These are phyloP conservation scores for Claviceps citrina DNA, from an alignment of 2,329 filamentous ascomycete genomes.

Conservation along the genomic window DNA sequence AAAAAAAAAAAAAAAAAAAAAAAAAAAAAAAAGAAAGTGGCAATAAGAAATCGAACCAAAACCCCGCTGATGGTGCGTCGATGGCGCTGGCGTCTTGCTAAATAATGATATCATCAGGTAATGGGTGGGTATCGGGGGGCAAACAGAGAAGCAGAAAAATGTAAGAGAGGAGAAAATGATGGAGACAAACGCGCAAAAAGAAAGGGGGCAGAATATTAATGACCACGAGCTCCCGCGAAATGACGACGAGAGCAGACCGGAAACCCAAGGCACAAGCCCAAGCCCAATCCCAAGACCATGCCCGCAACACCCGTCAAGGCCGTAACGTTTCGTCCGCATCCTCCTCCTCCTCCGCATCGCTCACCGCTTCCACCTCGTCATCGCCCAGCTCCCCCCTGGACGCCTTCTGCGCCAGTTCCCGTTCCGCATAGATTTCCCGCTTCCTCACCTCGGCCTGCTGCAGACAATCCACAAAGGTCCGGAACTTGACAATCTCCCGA, in stretches of 20 bases:
- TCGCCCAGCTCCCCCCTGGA: constrained; percentile 31
- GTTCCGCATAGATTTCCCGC: constrained; percentile 52
- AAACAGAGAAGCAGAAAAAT: too few species aligned
- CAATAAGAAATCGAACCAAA: background rate
- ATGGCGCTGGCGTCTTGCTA: too few species aligned
- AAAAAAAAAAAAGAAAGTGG: background rate
- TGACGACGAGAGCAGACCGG: too few species aligned
- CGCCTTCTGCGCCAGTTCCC: constrained; percentile 35
- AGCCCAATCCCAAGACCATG: too few species aligned
- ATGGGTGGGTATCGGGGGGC: too few species aligned
- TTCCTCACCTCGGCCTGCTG: constrained; percentile 54
- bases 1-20: background rate
- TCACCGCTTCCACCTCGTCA: constrained; percentile 18
- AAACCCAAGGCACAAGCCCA: too few species aligned
- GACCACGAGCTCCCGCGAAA: too few species aligned
- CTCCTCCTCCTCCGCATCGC: constrained; percentile 21
- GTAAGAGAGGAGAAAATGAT: background rate
- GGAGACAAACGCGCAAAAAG: background rate
- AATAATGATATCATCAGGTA: too few species aligned
- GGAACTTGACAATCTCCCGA: constrained; percentile 89
- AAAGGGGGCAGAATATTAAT: too few species aligned
- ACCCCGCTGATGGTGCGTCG: too few species aligned
- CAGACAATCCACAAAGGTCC: constrained; percentile 82
- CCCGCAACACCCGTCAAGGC: constrained; percentile 16
- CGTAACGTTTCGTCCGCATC: constrained; percentile 22